Percentiles rank a stretch among this genome's conserved stretches.
These are phyloP conservation scores for Oldenlandia corymbosa DNA, from an alignment of 257 asterid species.

Conservation along the genomic window DNA sequence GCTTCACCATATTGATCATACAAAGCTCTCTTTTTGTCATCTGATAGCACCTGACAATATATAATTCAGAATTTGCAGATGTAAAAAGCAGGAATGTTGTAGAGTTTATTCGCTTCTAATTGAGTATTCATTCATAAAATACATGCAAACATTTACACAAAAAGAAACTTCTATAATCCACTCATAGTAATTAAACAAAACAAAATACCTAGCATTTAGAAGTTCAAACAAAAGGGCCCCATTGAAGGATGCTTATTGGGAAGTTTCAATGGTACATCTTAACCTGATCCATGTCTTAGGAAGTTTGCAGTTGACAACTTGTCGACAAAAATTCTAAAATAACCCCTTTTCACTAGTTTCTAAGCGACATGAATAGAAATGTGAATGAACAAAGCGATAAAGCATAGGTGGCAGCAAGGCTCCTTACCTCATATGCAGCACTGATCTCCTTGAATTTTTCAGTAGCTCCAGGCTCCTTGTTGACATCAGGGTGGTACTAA, in stretches of 20 bases:
- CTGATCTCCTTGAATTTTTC: conserved; percentile 95
- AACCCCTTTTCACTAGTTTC: background rate
- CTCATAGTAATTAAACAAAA: background rate
- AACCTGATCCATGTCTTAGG: too few relatives aligned
- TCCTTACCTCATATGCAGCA: conserved; percentile 92
- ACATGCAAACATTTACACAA: background rate
- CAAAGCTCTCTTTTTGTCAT: conserved; percentile 90
- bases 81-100: background rate
- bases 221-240: background rate
- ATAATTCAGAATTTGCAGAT: conserved; percentile 36
- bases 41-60: conserved; percentile 93
- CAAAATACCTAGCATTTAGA: background rate
- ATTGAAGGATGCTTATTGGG: background rate
- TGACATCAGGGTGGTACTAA: conserved; percentile 96
- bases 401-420: conserved; percentile 14
- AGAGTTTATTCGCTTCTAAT: background rate
- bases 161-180: background rate
- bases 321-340: background rate
- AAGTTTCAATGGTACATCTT: too few relatives aligned
- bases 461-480: conserved; percentile 93
- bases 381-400: conserved; percentile 4
- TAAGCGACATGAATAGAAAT: background rate
- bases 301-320: background rate
- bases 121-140: background rate
- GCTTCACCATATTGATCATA: conserved; percentile 99